Evolutionary conservation across 257 asterid species (phyloP).

Genomic region (Rubia yunnanensis): DNA sequence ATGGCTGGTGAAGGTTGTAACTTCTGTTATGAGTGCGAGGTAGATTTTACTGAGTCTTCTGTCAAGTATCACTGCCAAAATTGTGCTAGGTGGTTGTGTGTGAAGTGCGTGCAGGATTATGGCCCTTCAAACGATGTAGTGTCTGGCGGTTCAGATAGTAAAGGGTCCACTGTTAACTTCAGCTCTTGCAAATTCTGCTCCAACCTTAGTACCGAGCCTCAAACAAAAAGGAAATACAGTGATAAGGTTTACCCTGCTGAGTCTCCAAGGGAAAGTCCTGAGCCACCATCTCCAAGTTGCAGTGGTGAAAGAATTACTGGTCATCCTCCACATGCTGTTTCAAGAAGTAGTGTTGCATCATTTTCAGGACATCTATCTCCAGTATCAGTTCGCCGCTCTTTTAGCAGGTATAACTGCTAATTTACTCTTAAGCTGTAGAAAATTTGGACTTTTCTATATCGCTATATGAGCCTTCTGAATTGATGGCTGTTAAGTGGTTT

Average conservation of each 20-base stretch:
- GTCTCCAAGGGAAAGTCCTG: conserved; percentile 67
- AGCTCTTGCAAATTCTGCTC: conserved; percentile 51
- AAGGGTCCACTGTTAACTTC: conserved; percentile 21
- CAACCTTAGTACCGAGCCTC: conserved; percentile 26
- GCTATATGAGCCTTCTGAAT: neutral
- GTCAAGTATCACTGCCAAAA: conserved; percentile 49
- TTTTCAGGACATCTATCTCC: conserved; percentile 40
- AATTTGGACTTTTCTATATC: neutral
- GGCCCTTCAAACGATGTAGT: conserved; percentile 26
- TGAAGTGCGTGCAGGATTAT: conserved; percentile 36
- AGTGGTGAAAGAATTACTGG: conserved; percentile 55
- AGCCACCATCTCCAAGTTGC: conserved; percentile 72
- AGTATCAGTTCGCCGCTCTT: conserved; percentile 40
- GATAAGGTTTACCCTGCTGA: conserved; percentile 73
- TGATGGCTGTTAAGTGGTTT: neutral
- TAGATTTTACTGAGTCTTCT: conserved; percentile 27
- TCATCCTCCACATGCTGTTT: conserved; percentile 39
- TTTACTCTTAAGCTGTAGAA: neutral
- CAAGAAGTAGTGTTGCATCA: conserved; percentile 37
- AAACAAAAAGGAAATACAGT: conserved; percentile 36
- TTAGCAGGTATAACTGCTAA: conserved; percentile 43
- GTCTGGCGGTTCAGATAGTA: conserved; percentile 15
- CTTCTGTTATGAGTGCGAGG: conserved; percentile 42
- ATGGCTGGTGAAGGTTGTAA: conserved; percentile 31
- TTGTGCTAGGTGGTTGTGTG: conserved; percentile 66